Percentiles rank a stretch among this genome's conserved stretches.
Evolutionary conservation across 257 asterid genomes (phyloP).

Genomic region (Fraxinus quadrangulata): DNA sequence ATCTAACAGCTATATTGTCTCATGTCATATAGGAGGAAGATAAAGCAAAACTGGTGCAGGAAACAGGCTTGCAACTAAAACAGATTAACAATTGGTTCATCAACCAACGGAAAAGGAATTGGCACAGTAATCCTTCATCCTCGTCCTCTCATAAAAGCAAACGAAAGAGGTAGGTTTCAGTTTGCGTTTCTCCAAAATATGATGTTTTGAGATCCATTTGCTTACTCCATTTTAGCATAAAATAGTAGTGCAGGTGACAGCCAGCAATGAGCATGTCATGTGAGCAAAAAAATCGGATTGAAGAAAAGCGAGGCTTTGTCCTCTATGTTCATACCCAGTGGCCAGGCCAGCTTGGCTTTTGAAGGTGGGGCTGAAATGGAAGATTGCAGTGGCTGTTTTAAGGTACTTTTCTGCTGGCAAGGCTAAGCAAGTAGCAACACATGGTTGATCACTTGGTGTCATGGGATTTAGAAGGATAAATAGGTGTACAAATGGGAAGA

Average conservation of each 20-base stretch:
- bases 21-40: conserved; percentile 43
- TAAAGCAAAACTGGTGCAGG: conserved; percentile 51
- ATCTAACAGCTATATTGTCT: background rate
- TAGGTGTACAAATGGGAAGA: conserved; percentile 33
- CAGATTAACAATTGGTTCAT: conserved; percentile 58
- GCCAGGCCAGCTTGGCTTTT: conserved; percentile 4
- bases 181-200: background rate
- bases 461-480: conserved; percentile 19
- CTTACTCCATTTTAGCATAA: background rate
- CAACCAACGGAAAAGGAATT: conserved; percentile 54
- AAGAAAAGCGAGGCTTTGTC: background rate
- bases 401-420: conserved; percentile 29
- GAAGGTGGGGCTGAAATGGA: conserved; percentile 16
- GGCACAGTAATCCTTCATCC: conserved; percentile 53
- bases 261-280: conserved; percentile 15
- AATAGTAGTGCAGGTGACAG: conserved; percentile 34
- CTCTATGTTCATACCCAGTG: conserved; percentile 8
- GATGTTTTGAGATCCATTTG: background rate
- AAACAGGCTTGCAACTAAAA: conserved; percentile 52
- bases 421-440: background rate
- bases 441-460: conserved; percentile 8
- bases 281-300: conserved; percentile 18
- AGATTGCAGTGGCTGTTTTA: conserved; percentile 19
- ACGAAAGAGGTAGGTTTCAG: conserved; percentile 42
- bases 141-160: conserved; percentile 45